phyloP scores from a whole-genome alignment of 768 basidiomycete species.

The Coprinellus micaceus region DNA sequence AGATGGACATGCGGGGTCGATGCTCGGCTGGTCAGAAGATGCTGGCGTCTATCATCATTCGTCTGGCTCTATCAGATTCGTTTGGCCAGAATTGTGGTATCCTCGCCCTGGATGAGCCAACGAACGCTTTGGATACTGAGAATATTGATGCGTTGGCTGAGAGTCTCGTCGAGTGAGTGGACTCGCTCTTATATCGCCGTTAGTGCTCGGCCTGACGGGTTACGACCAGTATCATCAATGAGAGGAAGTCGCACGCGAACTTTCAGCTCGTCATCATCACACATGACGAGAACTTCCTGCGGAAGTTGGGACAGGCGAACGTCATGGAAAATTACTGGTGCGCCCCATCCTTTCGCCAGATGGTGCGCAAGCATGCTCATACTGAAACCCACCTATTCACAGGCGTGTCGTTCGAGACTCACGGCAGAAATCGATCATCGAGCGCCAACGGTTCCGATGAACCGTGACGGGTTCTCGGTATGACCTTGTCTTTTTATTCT shows the following conservation, averaged over 20 bases:
- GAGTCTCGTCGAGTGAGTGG: constrained; percentile 84
- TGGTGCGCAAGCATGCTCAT: neutral
- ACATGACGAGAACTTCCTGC: constrained; percentile 93
- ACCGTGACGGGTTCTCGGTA: too few species aligned
- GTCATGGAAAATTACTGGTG: constrained; percentile 97
- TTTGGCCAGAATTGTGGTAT: constrained; percentile 98
- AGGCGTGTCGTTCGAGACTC: constrained; percentile 78
- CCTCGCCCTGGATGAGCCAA: constrained; percentile 95
- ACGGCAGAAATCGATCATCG: constrained; percentile 76
- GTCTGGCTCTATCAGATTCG: constrained; percentile 93
- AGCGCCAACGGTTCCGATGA: constrained; percentile 64
- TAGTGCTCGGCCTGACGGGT: constrained; percentile 5
- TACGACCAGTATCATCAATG: constrained; percentile 78
- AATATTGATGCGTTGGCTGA: constrained; percentile 93
- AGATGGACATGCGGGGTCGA: constrained; percentile 99
- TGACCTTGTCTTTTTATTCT: too few species aligned
- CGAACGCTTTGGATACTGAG: constrained; percentile 93
- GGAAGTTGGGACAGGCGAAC: constrained; percentile 82
- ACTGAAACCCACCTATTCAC: constrained; percentile 7
- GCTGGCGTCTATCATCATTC: constrained; percentile 95
- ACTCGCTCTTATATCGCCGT: constrained; percentile 2
- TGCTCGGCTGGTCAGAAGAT: constrained; percentile 99
- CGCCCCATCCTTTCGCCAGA: constrained; percentile 25
- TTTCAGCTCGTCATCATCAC: constrained; percentile 98
- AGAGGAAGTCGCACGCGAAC: constrained; percentile 82